Base-by-base conservation (phyloP, 495 filamentous ascomycete genomes). In the Xylaria venustula region DNA sequence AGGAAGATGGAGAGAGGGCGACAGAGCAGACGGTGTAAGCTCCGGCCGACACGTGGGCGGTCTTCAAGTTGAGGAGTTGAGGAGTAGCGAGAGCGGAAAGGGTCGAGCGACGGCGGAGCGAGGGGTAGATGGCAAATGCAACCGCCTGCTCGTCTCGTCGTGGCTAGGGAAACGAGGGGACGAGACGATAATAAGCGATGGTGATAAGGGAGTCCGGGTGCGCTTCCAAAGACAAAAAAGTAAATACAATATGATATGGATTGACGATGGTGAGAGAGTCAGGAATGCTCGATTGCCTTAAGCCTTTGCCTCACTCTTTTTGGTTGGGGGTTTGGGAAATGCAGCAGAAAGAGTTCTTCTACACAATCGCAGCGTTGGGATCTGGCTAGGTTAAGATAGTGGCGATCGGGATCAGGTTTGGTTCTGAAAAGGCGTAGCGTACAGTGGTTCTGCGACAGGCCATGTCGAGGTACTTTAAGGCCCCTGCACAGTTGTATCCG, bases 391-490 rank as follows among this genome's bases (percentile, higher is more conserved):
- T 54, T 40, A 53, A 41, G 30, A n/a, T 32, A 36, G 58, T 54
- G 58, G 58, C 58, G 50, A 61, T 61, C 50, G 58, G 50, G 40
- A 61, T 51, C 47, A 61, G 58, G 58, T 42, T 53, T 54, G 36
- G 22, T 11, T 3, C 6, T 9, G 14, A 15, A 8, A 8, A 40
- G 37, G 37, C 20, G 42, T 45, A 45, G 42, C 14, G 42, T 23
- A 20, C 19, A 17, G 17, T 4, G 14, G 3, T 20, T 3, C 15
- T 40, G 37, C 15, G 42, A 45, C 22, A 45, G 20, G 42, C 17
- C 17, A 15, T 22, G 6, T 45, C 3, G 5, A 40, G 37, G 14
- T 40, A 15, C 37, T 12, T 12, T 15, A 40, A 12, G 6, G 3
- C 7, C 37, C 14, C 7, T 40, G 37, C 15, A 40, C 37, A 40